A percentile compares a stretch with the other conserved stretches of the same genome.
Conservation (phyloP, 2,329 filamentous ascomycete species). For the Sphaerulina musiva region DNA sequence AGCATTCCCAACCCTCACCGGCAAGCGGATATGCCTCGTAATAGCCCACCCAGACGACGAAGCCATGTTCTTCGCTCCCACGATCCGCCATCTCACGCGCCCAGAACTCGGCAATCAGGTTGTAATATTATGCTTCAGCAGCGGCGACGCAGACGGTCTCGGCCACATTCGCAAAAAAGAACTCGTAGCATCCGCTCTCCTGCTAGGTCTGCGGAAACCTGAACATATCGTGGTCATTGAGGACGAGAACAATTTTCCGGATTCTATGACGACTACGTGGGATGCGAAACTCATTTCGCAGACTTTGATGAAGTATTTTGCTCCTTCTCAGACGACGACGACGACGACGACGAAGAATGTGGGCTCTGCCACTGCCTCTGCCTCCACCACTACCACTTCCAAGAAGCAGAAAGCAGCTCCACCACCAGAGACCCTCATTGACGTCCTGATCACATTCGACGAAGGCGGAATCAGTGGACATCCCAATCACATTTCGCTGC, state of each 20-base stretch:
- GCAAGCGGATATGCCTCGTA: slow-evolving; percentile 83
- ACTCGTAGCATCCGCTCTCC: slow-evolving; percentile 69
- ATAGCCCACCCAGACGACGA: slow-evolving; percentile 98
- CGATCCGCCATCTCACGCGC: slow-evolving; percentile 73
- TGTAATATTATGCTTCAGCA: slow-evolving; percentile 88
- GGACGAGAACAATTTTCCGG: slow-evolving; percentile 70
- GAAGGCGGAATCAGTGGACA: slow-evolving; percentile 73
- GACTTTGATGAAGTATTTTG: slow-evolving; percentile 67
- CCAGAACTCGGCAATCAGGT: slow-evolving; percentile 80
- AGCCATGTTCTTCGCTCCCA: slow-evolving; percentile 98
- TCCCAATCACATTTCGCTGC: slow-evolving; percentile 87
- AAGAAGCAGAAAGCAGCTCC: slow-evolving; percentile 6
- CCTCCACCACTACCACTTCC: too few relatives aligned
- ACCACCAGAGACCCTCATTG: slow-evolving; percentile 55
- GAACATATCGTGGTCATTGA: slow-evolving; percentile 84
- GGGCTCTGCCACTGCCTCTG: too few relatives aligned
- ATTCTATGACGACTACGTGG: slow-evolving; percentile 82
- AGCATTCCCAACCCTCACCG: slow-evolving; percentile 60
- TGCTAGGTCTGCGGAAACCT: slow-evolving; percentile 65
- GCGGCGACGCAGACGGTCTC: slow-evolving; percentile 81
- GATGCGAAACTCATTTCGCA: slow-evolving; percentile 61
- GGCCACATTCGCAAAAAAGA: slow-evolving; percentile 78
- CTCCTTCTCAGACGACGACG: slow-evolving; percentile 40
- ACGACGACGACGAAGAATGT: too few relatives aligned
- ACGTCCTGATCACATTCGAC: slow-evolving; percentile 88